Conservation (phyloP, 2,329 filamentous ascomycete genomes). For the Pseudophaeomoniella oleicola region DNA sequence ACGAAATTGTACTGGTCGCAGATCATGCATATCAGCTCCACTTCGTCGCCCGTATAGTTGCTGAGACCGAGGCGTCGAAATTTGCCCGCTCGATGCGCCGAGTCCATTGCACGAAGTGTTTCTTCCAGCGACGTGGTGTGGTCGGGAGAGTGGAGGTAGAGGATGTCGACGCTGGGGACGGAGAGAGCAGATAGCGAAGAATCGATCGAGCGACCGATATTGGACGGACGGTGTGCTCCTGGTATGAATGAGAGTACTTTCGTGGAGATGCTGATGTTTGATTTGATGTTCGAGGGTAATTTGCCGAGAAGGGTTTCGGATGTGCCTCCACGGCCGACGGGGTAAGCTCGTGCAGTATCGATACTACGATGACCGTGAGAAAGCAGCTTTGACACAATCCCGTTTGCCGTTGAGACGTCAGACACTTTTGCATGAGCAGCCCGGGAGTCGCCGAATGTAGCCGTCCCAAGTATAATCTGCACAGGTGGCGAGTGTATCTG, state of each 20-base stretch:
- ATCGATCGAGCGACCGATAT: slow-evolving; percentile 13
- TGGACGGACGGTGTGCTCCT: slow-evolving; percentile 13
- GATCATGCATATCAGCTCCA: slow-evolving; percentile 26
- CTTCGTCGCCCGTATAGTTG: slow-evolving; percentile 31
- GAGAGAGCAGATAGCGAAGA: slow-evolving; percentile 12
- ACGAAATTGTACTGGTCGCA: slow-evolving; percentile 27
- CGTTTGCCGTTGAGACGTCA: slow-evolving; percentile 11
- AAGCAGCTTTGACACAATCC: slow-evolving; percentile 11
- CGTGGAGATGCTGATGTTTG: slow-evolving; percentile 13
- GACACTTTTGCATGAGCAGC: slow-evolving; percentile 14
- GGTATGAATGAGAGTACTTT: slow-evolving; percentile 14
- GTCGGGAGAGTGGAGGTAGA: slow-evolving; percentile 33
- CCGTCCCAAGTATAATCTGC: slow-evolving; percentile 14
- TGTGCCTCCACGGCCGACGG: slow-evolving; percentile 13
- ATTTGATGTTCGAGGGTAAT: slow-evolving; percentile 9
- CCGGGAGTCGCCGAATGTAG: slow-evolving; percentile 12
- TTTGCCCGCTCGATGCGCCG: slow-evolving; percentile 25
- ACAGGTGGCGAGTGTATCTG: slow-evolving; percentile 8
- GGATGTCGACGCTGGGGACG: slow-evolving; percentile 13
- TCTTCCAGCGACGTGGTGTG: slow-evolving; percentile 27
- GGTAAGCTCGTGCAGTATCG: slow-evolving; percentile 16
- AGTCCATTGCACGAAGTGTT: slow-evolving; percentile 25
- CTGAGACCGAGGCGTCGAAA: slow-evolving; percentile 32
- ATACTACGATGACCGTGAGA: slow-evolving; percentile 13
- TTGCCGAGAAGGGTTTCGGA: slow-evolving; percentile 15